phyloP scores from a whole-genome alignment of 129 eudicot species.

The Ambrosia artemisiifolia region DNA sequence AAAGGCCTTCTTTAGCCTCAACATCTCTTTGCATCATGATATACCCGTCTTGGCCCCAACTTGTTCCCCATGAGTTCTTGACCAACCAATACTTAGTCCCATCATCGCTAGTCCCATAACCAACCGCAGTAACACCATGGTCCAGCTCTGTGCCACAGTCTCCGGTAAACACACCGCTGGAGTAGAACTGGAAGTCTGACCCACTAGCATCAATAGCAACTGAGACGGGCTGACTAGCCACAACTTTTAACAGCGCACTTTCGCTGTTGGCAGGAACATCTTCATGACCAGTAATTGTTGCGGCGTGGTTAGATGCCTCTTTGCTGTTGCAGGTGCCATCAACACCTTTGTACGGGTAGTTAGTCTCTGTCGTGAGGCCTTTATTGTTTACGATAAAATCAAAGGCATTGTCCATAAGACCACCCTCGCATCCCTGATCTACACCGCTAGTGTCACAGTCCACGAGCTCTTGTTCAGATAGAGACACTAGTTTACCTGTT shows the following conservation, averaged over 20 bases:
- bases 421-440: background rate
- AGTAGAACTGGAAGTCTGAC: constrained; percentile 21
- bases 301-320: background rate
- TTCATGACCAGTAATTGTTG: background rate
- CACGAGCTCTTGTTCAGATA: background rate
- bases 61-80: constrained; percentile 4
- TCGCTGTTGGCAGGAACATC: constrained; percentile 1
- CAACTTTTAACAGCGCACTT: background rate
- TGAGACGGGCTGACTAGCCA: background rate
- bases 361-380: background rate
- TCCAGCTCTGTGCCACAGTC: constrained; percentile 26
- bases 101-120: constrained; percentile 11
- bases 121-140: constrained; percentile 25
- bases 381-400: background rate
- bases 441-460: background rate
- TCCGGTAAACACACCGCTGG: constrained; percentile 21
- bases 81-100: constrained; percentile 26
- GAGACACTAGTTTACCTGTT: background rate
- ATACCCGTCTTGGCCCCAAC: background rate
- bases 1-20: background rate
- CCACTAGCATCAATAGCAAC: constrained; percentile 9
- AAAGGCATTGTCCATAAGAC: background rate
- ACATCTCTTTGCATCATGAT: background rate
- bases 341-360: background rate
- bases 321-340: background rate